These are phyloP conservation scores for Paecilomyces niveus DNA, from an alignment of 2,329 filamentous ascomycete species.

Conservation along the genomic window DNA sequence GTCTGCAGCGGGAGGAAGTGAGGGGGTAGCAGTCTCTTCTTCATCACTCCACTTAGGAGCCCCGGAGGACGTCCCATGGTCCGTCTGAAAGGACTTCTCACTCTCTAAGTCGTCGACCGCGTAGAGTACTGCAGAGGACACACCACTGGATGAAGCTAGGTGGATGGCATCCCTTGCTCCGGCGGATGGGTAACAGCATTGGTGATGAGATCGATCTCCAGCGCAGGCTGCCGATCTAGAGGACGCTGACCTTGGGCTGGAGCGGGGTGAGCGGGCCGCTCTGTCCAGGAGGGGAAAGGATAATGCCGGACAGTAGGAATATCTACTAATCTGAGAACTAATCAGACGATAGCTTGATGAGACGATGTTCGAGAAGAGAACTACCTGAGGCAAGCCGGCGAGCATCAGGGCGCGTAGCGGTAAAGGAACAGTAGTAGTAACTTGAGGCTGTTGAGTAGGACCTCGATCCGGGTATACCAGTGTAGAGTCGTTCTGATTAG, in stretches of 20 bases:
- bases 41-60: not conserved
- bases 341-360: not conserved
- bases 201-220: not conserved
- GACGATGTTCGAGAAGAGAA: not conserved
- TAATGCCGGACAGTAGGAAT: not conserved
- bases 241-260: constrained; percentile 25
- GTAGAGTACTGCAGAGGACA: not conserved
- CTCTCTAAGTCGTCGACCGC: not conserved
- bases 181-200: not conserved
- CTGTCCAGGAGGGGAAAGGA: constrained; percentile 3
- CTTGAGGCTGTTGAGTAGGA: not conserved
- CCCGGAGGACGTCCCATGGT: not conserved
- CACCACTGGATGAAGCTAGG: not conserved
- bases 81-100: not conserved
- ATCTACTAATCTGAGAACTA: not conserved
- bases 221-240: constrained; percentile 4
- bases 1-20: not conserved
- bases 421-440: not conserved
- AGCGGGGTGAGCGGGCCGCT: constrained; percentile 26
- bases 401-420: not conserved
- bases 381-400: not conserved
- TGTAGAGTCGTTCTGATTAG: not conserved
- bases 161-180: not conserved
- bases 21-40: not conserved
- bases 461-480: not conserved